These are phyloP conservation scores for Aspergillus caelatus DNA, from an alignment of 2,329 filamentous ascomycete genomes.

Conservation along the genomic window DNA sequence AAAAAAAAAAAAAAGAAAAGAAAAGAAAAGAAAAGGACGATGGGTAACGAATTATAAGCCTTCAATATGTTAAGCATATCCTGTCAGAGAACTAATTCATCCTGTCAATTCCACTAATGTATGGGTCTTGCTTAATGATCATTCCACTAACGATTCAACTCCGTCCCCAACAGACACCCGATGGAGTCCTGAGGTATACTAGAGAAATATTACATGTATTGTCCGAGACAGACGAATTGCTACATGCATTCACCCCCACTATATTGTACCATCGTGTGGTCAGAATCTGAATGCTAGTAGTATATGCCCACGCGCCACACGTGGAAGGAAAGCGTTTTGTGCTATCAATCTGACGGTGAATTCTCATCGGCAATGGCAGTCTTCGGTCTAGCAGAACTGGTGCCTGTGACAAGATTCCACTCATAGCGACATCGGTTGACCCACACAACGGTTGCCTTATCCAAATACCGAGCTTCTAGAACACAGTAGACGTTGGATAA, in stretches of 20 bases:
- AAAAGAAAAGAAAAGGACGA: too few species aligned
- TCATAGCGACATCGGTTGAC: neutral
- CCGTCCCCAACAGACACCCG: neutral
- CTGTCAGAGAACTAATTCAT: neutral
- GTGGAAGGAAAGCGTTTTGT: neutral
- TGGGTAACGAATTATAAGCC: neutral
- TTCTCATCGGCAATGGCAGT: neutral
- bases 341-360: neutral
- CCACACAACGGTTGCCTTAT: conserved; percentile 1
- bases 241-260: neutral
- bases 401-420: neutral
- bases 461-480: neutral
- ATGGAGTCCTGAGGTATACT: neutral
- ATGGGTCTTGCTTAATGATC: neutral
- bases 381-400: neutral
- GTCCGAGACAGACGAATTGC: neutral
- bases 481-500: neutral
- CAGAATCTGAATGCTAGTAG: neutral
- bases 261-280: neutral
- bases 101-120: neutral
- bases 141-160: neutral
- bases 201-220: neutral
- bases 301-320: neutral
- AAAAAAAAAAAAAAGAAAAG: too few species aligned
- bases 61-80: neutral